phyloP scores from a whole-genome alignment of 2,329 filamentous ascomycete genomes.

The Neoascochyta sp. region DNA sequence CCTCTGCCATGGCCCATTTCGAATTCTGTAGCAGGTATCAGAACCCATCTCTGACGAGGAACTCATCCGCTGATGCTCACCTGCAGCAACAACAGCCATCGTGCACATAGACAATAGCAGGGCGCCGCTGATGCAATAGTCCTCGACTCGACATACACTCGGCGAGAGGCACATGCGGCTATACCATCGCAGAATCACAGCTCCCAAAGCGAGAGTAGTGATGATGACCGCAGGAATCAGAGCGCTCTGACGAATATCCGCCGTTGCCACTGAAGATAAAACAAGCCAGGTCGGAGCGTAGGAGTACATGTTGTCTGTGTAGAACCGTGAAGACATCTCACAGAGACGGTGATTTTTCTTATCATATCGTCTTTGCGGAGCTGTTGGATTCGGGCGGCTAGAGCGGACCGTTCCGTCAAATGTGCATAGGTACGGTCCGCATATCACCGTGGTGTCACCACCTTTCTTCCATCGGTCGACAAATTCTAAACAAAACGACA shows the following conservation, averaged over 20 bases:
- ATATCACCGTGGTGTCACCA: no score
- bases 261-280: conserved; percentile 17
- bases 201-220: conserved; percentile 20
- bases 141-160: conserved; percentile 17
- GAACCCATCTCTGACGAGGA: no score
- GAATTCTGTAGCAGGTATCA: no score
- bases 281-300: conserved; percentile 24
- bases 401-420: no score
- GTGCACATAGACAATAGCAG: conserved; percentile 29
- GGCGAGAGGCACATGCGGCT: conserved; percentile 17
- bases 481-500: no score
- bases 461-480: no score
- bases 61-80: no score
- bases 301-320: conserved; percentile 9
- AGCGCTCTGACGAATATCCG: conserved; percentile 20
- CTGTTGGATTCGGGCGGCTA: no score
- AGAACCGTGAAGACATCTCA: no score
- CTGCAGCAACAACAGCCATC: conserved; percentile 22
- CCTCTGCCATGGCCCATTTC: conserved; percentile 1
- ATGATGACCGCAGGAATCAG: conserved; percentile 24
- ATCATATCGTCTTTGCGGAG: no score
- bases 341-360: no score
- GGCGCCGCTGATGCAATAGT: conserved; percentile 25
- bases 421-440: no score
- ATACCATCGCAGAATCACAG: conserved; percentile 27